A percentile compares a stretch with the other conserved stretches of the same genome.
Conservation (phyloP, 2,329 filamentous ascomycete species). For the Penicillium sp. region DNA sequence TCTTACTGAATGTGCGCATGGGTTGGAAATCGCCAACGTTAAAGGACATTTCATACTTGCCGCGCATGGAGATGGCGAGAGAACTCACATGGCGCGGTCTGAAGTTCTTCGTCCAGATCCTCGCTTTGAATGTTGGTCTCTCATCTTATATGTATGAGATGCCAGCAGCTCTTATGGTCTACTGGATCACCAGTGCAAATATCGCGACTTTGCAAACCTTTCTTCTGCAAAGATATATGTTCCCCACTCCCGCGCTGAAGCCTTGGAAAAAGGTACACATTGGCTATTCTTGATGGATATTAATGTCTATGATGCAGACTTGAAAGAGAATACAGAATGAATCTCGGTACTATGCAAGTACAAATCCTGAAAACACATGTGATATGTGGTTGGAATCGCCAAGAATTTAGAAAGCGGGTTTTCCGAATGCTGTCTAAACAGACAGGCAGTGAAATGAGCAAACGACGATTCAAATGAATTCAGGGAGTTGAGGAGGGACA, state of each 20-base stretch:
- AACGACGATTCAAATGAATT: slow-evolving; percentile 1
- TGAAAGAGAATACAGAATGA: not conserved
- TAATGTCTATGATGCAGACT: not conserved
- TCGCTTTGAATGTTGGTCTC: slow-evolving; percentile 47
- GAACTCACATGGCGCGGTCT: slow-evolving; percentile 31
- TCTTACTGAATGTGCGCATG: slow-evolving; percentile 53
- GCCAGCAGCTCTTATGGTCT: slow-evolving; percentile 53
- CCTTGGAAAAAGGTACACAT: slow-evolving; percentile 42
- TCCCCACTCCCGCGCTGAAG: slow-evolving; percentile 36
- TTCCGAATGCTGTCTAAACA: not conserved
- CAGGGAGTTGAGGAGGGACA: not conserved
- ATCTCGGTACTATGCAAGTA: not conserved
- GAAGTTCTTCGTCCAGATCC: slow-evolving; percentile 38
- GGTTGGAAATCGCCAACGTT: slow-evolving; percentile 35
- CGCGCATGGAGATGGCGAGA: slow-evolving; percentile 32
- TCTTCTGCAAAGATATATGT: slow-evolving; percentile 48
- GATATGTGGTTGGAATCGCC: not conserved
- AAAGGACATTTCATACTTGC: slow-evolving; percentile 31
- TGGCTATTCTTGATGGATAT: slow-evolving; percentile 14
- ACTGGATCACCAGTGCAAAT: slow-evolving; percentile 55
- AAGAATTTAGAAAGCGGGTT: not conserved
- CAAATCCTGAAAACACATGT: not conserved
- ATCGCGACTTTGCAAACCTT: slow-evolving; percentile 47
- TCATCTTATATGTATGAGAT: slow-evolving; percentile 39
- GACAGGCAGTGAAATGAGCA: not conserved